Evolutionary conservation across 139 green algal species (phyloP), one percentile per base, ranked within the genome.

Genomic region (Chlamydomonas schloesseri): DNA sequence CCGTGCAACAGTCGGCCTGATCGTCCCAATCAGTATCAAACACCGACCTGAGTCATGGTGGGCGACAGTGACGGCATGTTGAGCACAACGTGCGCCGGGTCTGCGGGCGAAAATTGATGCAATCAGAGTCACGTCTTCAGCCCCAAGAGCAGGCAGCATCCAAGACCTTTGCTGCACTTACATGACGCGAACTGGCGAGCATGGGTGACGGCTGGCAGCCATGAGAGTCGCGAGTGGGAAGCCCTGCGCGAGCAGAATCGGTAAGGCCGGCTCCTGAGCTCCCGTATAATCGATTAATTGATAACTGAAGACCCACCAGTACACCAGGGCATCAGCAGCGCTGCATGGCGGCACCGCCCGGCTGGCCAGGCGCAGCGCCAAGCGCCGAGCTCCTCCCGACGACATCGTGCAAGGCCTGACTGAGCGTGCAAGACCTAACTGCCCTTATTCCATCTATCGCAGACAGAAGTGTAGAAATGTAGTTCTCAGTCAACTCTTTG

Each of bases 1-100:
- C 5, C 42, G 42, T 50, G 42, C 42, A 50, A 50, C 42, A 50
- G 42, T 50, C 42, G 5, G 42, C n/a, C 42, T 50, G 42, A 50
- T 50, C 42, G 8, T 8, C 8, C 42, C 42, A 50, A 50, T 50
- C 6, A n/a, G 5, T 8, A 8, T 5, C 42, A 50, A 8, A 71
- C 26, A 70, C 33, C 29, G 46, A 94, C 95, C 93, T 96, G 89
- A 11, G 93, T 94, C 97, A 99, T 99, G 14, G 97, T 99, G 21
- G 97, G 96, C 0, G 94, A 98, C 78, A 99, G 90, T 1, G 95
- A 94, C 26, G 97, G 97, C 94, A 99, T 98, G 47, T 86, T 84
- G 65, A 98, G 78, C 78, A 97, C 78, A 28, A 78, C 88, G 71
- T 94, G 90, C 17, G 88, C 37, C 18, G 91, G 90, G 46, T 93